Conservation (phyloP, 1,284 basidiomycete species). For the Ustilago hordei region DNA sequence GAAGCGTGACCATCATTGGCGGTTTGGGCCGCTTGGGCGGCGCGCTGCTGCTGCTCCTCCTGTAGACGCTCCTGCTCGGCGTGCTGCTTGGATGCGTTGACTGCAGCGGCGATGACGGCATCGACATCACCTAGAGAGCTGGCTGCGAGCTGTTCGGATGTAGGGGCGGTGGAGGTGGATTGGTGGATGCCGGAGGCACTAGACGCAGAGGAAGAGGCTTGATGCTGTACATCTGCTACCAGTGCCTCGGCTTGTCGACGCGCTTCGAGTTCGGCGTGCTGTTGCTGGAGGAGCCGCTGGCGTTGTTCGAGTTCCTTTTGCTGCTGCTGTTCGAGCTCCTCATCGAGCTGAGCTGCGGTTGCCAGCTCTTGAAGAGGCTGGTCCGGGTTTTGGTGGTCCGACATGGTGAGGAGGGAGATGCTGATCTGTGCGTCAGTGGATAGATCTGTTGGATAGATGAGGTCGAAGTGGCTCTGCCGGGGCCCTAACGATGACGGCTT, state of each 20-base stretch:
- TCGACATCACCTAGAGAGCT: slow-evolving; percentile 44
- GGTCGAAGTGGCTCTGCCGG: too few species aligned
- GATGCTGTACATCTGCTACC: slow-evolving; percentile 15
- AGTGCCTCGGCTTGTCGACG: slow-evolving; percentile 31
- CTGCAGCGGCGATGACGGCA: slow-evolving; percentile 48
- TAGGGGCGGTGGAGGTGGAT: slow-evolving; percentile 6
- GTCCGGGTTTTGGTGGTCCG: slow-evolving; percentile 44
- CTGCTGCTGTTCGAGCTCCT: slow-evolving; percentile 48
- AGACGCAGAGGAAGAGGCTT: slow-evolving; percentile 18
- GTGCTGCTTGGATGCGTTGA: slow-evolving; percentile 43
- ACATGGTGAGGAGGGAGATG: slow-evolving; percentile 24
- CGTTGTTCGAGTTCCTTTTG: slow-evolving; percentile 46
- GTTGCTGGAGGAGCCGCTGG: slow-evolving; percentile 42
- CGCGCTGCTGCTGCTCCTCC: slow-evolving; percentile 27
- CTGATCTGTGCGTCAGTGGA: not conserved
- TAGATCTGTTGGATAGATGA: too few species aligned
- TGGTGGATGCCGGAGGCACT: slow-evolving; percentile 11
- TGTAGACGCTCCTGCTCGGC: slow-evolving; percentile 38
- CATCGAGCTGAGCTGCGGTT: slow-evolving; percentile 52
- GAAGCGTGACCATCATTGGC: not conserved
- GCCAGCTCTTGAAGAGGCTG: slow-evolving; percentile 54
- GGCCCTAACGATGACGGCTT: too few species aligned
- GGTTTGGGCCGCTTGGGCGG: slow-evolving; percentile 5
- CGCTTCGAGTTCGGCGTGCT: slow-evolving; percentile 34
- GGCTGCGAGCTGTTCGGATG: slow-evolving; percentile 28